Base-by-base conservation (phyloP, 768 basidiomycete genomes). In the Butyriboletus loyo region DNA sequence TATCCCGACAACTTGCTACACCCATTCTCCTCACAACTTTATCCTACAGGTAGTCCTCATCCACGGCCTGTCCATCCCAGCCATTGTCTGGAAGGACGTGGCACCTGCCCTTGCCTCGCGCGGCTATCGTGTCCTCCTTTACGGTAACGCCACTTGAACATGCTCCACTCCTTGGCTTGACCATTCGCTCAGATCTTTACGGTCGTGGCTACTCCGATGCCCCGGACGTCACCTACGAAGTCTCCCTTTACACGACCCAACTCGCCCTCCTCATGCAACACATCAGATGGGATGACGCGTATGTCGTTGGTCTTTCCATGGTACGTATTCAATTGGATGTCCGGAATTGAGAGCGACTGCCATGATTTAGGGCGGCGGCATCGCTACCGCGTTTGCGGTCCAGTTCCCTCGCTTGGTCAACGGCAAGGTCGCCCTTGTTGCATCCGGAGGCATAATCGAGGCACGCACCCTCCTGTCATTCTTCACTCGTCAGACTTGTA, bases 191-290 rank as follows among this genome's bases (percentile, higher is more conserved):
- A 89, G 89, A 92, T 71, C 73, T 91, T 19, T 90, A 89, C 54
- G 90, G 89, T 13, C 79, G 89, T 35, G 89, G 89, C 5, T 92
- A 91, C 68, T 89, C 88, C 1, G 89, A 88, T 50, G 88, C 89
- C 1, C 89, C 89, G 0, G 77, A 83, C 21, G 81, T 78, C 15
- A 80, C 77, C 4, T 89, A 92, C 65, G 78, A 88, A 56, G 70
- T 80, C 1, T 70, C 75, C 6, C 73, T 92, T 4, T 86, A 86
- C 63, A 82, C 83, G 1, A 83, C 82, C 0, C 89, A 92, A 60
- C 84, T 92, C n/a, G 90, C 90, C 0, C 77, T 91, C 7, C 79
- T 92, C 44, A 80, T 92, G 78, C 89, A 92, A 56, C 81, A 90
- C 56, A 67, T 91, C 41, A 77, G 75, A 47, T 92, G 89, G 89